These are phyloP conservation scores for Pholiota microspora DNA, from an alignment of 768 basidiomycete species.

Conservation along the genomic window DNA sequence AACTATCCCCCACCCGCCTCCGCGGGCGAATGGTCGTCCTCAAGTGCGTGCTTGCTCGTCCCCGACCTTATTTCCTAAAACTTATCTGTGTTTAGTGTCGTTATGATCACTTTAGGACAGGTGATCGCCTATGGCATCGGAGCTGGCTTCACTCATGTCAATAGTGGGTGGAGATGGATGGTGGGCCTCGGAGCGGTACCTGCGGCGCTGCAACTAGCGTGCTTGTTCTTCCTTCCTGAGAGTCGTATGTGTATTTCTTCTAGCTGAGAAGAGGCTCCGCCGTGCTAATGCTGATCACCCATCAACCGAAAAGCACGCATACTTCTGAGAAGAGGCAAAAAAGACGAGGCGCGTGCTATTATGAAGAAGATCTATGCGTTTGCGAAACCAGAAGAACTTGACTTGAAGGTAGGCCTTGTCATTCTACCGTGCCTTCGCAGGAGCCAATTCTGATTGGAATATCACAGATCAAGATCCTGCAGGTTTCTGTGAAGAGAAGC, in stretches of 20 bases:
- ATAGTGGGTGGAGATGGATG: constrained; percentile 81
- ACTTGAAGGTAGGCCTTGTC: constrained; percentile 48
- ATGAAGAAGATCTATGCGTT: constrained; percentile 68
- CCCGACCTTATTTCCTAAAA: not conserved
- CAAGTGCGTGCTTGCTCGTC: constrained; percentile 37
- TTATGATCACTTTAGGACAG: constrained; percentile 79
- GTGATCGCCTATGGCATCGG: constrained; percentile 77
- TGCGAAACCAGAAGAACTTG: constrained; percentile 62
- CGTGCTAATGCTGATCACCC: not conserved
- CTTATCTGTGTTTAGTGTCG: constrained; percentile 40
- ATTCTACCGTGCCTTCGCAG: not conserved
- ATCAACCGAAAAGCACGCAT: constrained; percentile 43
- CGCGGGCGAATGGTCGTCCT: constrained; percentile 79
- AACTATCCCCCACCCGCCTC: constrained; percentile 71
- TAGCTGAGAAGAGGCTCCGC: not conserved
- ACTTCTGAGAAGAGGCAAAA: constrained; percentile 54
- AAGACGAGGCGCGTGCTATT: constrained; percentile 48
- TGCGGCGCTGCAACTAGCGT: constrained; percentile 57
- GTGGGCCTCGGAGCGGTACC: constrained; percentile 74
- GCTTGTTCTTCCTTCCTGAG: constrained; percentile 71
- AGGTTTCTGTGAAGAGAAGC: constrained; percentile 57
- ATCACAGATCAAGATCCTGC: constrained; percentile 55
- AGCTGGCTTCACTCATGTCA: constrained; percentile 58
- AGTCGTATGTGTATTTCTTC: constrained; percentile 53
- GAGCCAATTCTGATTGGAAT: not conserved